Conservation (phyloP, 148 eudicot genomes). For the Nyssa sinensis region DNA sequence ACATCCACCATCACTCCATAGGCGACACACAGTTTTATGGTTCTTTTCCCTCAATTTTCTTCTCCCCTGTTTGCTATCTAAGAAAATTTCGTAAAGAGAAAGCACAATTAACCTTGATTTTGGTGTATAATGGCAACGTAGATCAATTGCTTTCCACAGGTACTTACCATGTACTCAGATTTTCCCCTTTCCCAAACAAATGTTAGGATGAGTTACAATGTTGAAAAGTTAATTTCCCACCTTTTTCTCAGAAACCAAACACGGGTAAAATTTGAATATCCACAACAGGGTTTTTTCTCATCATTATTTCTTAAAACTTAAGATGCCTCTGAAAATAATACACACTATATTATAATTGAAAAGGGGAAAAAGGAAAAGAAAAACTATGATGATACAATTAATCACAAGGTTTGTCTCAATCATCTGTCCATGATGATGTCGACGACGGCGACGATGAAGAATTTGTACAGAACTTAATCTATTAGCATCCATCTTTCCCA, state of each 20-base stretch:
- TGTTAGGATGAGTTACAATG: too few relatives aligned
- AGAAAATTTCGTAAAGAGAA: background rate
- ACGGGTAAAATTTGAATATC: too few relatives aligned
- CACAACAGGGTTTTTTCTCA: too few relatives aligned
- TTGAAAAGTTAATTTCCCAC: too few relatives aligned
- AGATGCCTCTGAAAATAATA: too few relatives aligned
- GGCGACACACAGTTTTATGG: background rate
- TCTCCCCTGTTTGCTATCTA: background rate
- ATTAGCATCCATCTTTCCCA: conserved; percentile 17
- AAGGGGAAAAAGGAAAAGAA: too few relatives aligned
- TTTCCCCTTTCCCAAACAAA: background rate
- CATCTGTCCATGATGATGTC: background rate
- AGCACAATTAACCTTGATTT: background rate
- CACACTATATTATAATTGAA: too few relatives aligned
- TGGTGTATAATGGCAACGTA: background rate
- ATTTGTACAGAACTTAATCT: conserved; percentile 34
- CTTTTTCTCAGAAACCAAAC: background rate
- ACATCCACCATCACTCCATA: background rate
- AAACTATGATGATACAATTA: too few relatives aligned
- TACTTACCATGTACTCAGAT: too few relatives aligned
- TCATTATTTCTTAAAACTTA: too few relatives aligned
- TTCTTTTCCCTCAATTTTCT: background rate
- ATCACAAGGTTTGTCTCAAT: background rate
- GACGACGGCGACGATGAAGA: background rate
- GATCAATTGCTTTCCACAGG: too few relatives aligned